phyloP scores from a whole-genome alignment of 441 rosid species.

The Heliophila coronopifolia region DNA sequence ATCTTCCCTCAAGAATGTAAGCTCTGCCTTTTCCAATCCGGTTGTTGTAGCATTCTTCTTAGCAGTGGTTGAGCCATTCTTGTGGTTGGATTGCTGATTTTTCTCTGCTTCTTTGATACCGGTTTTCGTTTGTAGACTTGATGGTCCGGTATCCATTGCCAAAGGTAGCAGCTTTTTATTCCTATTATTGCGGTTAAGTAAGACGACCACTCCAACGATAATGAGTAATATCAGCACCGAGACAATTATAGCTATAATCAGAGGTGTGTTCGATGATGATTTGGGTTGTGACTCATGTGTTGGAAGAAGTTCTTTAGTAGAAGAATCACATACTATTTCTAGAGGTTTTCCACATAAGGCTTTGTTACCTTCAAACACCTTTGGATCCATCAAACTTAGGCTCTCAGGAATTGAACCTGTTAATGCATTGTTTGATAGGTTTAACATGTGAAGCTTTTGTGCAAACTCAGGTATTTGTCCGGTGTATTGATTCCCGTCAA shows the following conservation, averaged over 20 bases:
- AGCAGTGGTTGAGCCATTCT: too few relatives aligned
- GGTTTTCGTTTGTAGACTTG: slow-evolving; percentile 35
- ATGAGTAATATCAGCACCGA: slow-evolving; percentile 30
- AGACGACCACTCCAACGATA: slow-evolving; percentile 22
- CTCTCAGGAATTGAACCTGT: slow-evolving; percentile 48
- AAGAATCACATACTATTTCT: slow-evolving; percentile 27
- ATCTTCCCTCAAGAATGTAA: slow-evolving; percentile 40
- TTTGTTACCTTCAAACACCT: slow-evolving; percentile 51
- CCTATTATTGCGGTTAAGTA: slow-evolving; percentile 16
- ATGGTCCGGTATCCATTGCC: slow-evolving; percentile 34
- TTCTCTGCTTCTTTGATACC: slow-evolving; percentile 31
- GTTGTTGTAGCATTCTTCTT: too few relatives aligned
- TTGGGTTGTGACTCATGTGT: background rate
- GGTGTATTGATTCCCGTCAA: slow-evolving; percentile 51
- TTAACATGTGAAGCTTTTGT: slow-evolving; percentile 25
- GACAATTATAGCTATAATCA: slow-evolving; percentile 22
- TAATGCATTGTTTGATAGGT: slow-evolving; percentile 50
- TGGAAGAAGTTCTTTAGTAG: slow-evolving; percentile 4
- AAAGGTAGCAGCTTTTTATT: slow-evolving; percentile 1
- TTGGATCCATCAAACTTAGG: slow-evolving; percentile 28
- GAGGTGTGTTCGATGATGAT: slow-evolving; percentile 8
- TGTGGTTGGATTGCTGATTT: too few relatives aligned
- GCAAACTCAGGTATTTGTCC: slow-evolving; percentile 53
- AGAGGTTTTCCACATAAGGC: slow-evolving; percentile 60
- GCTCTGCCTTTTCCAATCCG: too few relatives aligned